A percentile compares a stretch with the other conserved stretches of the same genome.
phyloP scores from a whole-genome alignment of 495 filamentous ascomycete genomes.

The Penicillium angulare region DNA sequence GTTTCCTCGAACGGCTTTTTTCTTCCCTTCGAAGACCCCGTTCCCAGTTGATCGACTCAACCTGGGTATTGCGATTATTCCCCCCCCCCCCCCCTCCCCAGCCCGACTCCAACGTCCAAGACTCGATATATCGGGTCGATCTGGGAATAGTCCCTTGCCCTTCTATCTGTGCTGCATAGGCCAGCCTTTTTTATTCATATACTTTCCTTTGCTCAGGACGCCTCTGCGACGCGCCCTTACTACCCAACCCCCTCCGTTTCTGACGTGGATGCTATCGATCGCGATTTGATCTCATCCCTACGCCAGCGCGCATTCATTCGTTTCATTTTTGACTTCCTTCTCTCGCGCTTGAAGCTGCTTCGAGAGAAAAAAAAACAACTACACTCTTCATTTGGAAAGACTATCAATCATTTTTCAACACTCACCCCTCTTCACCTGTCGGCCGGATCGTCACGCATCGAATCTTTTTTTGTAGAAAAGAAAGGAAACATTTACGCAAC shows the following conservation, averaged over 20 bases:
- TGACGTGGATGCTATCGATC: slow-evolving; percentile 24
- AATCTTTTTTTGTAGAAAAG: slow-evolving; percentile 14
- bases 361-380: slow-evolving; percentile 34
- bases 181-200: slow-evolving; percentile 34
- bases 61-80: slow-evolving; percentile 22
- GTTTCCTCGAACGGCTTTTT: slow-evolving; percentile 28
- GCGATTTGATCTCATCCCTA: slow-evolving; percentile 15
- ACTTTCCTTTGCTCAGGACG: slow-evolving; percentile 29
- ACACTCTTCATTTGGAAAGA: slow-evolving; percentile 14
- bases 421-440: slow-evolving; percentile 31
- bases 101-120: background rate
- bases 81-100: slow-evolving; percentile 2
- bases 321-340: slow-evolving; percentile 29
- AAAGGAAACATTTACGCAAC: slow-evolving; percentile 10
- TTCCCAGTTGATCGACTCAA: slow-evolving; percentile 34
- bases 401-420: slow-evolving; percentile 12
- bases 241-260: slow-evolving; percentile 29
- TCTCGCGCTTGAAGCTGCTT: slow-evolving; percentile 48
- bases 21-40: slow-evolving; percentile 10
- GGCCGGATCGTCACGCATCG: slow-evolving; percentile 39
- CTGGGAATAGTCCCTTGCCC: slow-evolving; percentile 12
- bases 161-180: slow-evolving; percentile 41
- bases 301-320: slow-evolving; percentile 33
- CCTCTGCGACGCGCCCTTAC: slow-evolving; percentile 45
- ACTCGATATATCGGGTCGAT: slow-evolving; percentile 5